phyloP scores from a whole-genome alignment of 139 green algal genomes.

The Auxenochlorella pyrenoidosa region DNA sequence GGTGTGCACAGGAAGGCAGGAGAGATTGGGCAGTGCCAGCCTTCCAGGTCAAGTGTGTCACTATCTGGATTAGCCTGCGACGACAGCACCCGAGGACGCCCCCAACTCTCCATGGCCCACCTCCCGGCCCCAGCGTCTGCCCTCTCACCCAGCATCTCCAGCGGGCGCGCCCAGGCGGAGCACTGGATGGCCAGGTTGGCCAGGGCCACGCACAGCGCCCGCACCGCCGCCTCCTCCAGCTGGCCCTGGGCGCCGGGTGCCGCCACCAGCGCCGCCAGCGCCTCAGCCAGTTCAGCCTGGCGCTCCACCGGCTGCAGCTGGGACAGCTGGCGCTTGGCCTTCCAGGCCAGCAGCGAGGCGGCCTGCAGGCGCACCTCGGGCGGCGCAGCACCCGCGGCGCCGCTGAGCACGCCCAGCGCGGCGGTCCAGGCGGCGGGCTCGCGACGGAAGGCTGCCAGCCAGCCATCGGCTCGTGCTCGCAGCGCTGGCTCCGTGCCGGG shows the following conservation, averaged over 20 bases:
- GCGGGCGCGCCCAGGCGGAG: conserved; percentile 11
- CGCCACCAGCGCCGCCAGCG: neutral
- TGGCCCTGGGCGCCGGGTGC: neutral
- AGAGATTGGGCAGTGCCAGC: no score
- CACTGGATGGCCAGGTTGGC: conserved; percentile 37
- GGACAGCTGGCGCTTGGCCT: conserved; percentile 34
- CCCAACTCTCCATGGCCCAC: no score
- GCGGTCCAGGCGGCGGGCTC: conserved; percentile 15
- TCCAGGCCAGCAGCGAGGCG: conserved; percentile 32
- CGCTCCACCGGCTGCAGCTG: conserved; percentile 37
- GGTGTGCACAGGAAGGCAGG: neutral
- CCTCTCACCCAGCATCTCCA: conserved; percentile 29
- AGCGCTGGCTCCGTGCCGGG: neutral
- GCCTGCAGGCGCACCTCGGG: conserved; percentile 28
- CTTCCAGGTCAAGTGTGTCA: no score
- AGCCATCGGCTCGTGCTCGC: conserved; percentile 20
- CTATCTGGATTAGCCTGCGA: no score
- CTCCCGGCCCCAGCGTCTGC: neutral
- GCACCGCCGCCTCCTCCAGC: neutral
- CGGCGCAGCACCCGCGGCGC: no score
- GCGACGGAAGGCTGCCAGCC: conserved; percentile 16
- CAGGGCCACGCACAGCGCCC: conserved; percentile 10
- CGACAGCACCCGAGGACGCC: no score
- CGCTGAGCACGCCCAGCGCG: conserved; percentile 6
- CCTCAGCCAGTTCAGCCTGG: conserved; percentile 18